A percentile compares a stretch with the other conserved stretches of the same genome.
phyloP scores from a whole-genome alignment of 371 early-diverging fungal species.

The Syncephalastrum racemosum region DNA sequence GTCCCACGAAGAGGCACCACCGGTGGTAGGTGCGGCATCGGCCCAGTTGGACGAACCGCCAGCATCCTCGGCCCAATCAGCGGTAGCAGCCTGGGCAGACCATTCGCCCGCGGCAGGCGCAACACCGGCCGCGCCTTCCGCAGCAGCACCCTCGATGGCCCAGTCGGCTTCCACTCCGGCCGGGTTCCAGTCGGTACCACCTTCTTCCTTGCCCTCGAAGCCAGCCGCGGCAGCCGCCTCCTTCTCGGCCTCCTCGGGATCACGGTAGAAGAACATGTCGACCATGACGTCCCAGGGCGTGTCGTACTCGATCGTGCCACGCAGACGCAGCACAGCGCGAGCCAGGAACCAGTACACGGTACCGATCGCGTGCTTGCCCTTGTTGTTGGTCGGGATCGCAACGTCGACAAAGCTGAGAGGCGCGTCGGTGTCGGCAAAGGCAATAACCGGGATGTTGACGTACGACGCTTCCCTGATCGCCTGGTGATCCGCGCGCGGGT shows the following conservation, averaged over 20 bases:
- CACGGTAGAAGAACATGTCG: slow-evolving; percentile 98
- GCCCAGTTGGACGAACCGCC: slow-evolving; percentile 12
- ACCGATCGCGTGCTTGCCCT: slow-evolving; percentile 98
- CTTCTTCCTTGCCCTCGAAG: slow-evolving; percentile 10
- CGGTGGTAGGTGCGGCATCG: slow-evolving; percentile 12
- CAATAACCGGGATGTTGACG: slow-evolving; percentile 99
- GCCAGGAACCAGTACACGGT: slow-evolving; percentile 96
- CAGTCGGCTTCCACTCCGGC: slow-evolving; percentile 14
- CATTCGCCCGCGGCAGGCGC: slow-evolving; percentile 12
- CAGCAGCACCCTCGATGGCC: slow-evolving; percentile 20
- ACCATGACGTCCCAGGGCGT: slow-evolving; percentile 93
- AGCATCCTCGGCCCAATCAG: slow-evolving; percentile 17
- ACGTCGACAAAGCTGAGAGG: slow-evolving; percentile 94
- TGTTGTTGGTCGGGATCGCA: slow-evolving; percentile 99
- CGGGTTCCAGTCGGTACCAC: slow-evolving; percentile 9
- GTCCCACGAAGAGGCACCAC: slow-evolving; percentile 9
- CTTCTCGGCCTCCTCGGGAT: slow-evolving; percentile 94
- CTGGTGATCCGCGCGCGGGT: slow-evolving; percentile 98
- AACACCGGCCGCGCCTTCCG: slow-evolving; percentile 15
- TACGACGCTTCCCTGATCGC: slow-evolving; percentile 98
- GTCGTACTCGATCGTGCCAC: slow-evolving; percentile 85
- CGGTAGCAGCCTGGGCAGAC: slow-evolving; percentile 13
- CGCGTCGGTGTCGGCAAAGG: slow-evolving; percentile 98
- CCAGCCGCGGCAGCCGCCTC: slow-evolving; percentile 21
- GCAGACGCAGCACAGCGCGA: slow-evolving; percentile 97